Conservation (phyloP, 805 yeast genomes). For the Lachancea dasiensis region DNA sequence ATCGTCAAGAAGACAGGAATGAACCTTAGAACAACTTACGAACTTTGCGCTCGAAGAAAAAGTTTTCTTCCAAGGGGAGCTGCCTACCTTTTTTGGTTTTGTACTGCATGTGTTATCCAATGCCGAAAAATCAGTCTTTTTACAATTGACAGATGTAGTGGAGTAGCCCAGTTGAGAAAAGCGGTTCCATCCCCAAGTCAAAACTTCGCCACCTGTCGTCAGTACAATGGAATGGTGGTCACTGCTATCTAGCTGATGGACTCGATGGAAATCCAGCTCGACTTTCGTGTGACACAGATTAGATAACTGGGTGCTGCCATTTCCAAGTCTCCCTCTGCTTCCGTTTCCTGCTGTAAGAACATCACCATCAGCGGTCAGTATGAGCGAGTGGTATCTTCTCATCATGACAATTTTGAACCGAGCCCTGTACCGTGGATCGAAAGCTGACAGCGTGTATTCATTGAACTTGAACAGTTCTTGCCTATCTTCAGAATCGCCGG, state of each 20-base stretch:
- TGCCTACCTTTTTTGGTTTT: conserved; percentile 24
- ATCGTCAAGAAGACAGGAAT: conserved; percentile 53
- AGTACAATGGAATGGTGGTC: conserved; percentile 64
- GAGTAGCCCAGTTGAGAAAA: conserved; percentile 61
- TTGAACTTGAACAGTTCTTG: conserved; percentile 38
- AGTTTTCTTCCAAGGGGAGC: conserved; percentile 15
- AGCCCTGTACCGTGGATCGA: conserved; percentile 28
- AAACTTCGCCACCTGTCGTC: conserved; percentile 47
- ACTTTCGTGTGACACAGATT: conserved; percentile 42
- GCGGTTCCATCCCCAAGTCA: conserved; percentile 74
- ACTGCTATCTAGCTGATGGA: conserved; percentile 43
- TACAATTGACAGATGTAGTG: conserved; percentile 19
- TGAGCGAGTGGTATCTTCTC: conserved; percentile 61
- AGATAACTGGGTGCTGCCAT: conserved; percentile 36
- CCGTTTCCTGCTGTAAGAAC: conserved; percentile 62
- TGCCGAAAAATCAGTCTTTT: conserved; percentile 24
- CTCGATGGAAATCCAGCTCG: conserved; percentile 32
- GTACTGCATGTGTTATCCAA: conserved; percentile 20
- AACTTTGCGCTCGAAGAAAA: conserved; percentile 33
- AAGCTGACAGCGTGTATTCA: conserved; percentile 27
- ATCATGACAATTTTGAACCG: conserved; percentile 44
- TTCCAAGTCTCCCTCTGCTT: conserved; percentile 67
- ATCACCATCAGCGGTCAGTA: conserved; percentile 48
- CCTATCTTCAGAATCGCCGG: conserved; percentile 57
- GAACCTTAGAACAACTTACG: conserved; percentile 59